A percentile compares a stretch with the other conserved stretches of the same genome.
These are phyloP conservation scores for Aspergillus udagawae DNA, from an alignment of 2,329 filamentous ascomycete species.

Conservation along the genomic window DNA sequence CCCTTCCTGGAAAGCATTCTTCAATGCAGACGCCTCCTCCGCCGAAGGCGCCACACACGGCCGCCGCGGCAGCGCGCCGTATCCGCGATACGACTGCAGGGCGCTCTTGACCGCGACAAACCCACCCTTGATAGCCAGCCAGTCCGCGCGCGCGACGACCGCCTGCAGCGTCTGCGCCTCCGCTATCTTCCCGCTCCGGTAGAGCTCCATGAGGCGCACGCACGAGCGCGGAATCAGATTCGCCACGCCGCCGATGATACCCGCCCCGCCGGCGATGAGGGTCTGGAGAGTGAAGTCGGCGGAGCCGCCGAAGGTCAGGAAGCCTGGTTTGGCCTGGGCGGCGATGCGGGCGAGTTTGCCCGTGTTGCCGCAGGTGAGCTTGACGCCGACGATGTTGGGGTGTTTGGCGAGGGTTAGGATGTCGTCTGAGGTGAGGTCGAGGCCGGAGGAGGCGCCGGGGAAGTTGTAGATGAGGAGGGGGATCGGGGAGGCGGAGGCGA, in stretches of 20 bases:
- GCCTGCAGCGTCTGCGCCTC: slow-evolving; percentile 75
- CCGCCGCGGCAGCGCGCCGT: slow-evolving; percentile 70
- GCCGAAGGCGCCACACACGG: slow-evolving; percentile 53
- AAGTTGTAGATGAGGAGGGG: slow-evolving; percentile 72
- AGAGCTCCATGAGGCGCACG: slow-evolving; percentile 73
- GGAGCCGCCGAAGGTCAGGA: slow-evolving; percentile 84
- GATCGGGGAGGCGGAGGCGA: slow-evolving; percentile 57
- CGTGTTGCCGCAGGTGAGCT: slow-evolving; percentile 70
- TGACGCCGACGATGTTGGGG: slow-evolving; percentile 65
- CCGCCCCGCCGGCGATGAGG: slow-evolving; percentile 70
- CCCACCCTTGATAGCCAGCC: slow-evolving; percentile 75
- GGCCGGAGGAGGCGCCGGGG: slow-evolving; percentile 62
- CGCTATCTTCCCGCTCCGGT: slow-evolving; percentile 65
- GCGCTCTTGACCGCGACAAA: slow-evolving; percentile 84
- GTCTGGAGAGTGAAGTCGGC: slow-evolving; percentile 85
- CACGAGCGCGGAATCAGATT: slow-evolving; percentile 83
- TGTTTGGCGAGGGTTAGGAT: slow-evolving; percentile 56
- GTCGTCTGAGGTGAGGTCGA: slow-evolving; percentile 65
- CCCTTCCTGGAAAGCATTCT: slow-evolving; percentile 35
- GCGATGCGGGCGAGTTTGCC: slow-evolving; percentile 66
- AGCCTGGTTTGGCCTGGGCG: slow-evolving; percentile 47
- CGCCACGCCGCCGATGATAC: slow-evolving; percentile 80
- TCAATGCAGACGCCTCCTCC: slow-evolving; percentile 28
- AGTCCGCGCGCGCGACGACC: slow-evolving; percentile 73
- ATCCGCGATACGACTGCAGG: slow-evolving; percentile 75